Conservation (phyloP, 2,329 filamentous ascomycete species). For the Pyrenophora teres region DNA sequence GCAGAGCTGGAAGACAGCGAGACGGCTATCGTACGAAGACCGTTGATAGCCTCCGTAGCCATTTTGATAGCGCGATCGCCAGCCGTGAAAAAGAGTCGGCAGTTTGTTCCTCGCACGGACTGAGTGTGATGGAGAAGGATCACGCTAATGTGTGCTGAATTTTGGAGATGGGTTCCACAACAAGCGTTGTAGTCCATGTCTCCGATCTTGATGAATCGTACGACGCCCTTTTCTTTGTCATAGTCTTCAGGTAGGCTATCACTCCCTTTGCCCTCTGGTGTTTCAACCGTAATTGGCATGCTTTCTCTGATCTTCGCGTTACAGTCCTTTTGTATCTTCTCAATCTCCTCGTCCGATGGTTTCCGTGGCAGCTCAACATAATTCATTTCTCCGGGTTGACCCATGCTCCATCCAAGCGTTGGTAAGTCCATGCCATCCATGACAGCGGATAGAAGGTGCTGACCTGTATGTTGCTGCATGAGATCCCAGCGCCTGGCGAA, state of each 20-base stretch:
- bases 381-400: conserved; percentile 40
- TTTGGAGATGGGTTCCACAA: conserved; percentile 42
- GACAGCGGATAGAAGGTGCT: conserved; percentile 42
- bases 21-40: conserved; percentile 33
- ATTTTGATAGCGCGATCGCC: conserved; percentile 39
- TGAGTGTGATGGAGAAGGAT: conserved; percentile 41
- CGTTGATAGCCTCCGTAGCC: conserved; percentile 33
- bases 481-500: conserved; percentile 40
- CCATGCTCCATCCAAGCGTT: conserved; percentile 42
- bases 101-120: conserved; percentile 38
- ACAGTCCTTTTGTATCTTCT: conserved; percentile 33
- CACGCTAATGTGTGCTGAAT: conserved; percentile 37
- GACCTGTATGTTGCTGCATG: conserved; percentile 45
- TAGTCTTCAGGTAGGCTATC: conserved; percentile 39
- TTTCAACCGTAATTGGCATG: conserved; percentile 38
- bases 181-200: conserved; percentile 43
- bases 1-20: conserved; percentile 30
- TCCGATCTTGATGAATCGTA: conserved; percentile 41
- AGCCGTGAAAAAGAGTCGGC: conserved; percentile 36
- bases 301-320: conserved; percentile 36
- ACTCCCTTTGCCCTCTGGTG: conserved; percentile 31
- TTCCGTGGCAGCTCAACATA: conserved; percentile 40
- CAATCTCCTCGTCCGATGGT: conserved; percentile 32
- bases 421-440: conserved; percentile 39
- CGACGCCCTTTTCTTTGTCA: conserved; percentile 38